Percentiles rank a stretch among this genome's conserved stretches.
Conservation (phyloP, 2,329 filamentous ascomycete genomes). For the Orbilia javanica region DNA sequence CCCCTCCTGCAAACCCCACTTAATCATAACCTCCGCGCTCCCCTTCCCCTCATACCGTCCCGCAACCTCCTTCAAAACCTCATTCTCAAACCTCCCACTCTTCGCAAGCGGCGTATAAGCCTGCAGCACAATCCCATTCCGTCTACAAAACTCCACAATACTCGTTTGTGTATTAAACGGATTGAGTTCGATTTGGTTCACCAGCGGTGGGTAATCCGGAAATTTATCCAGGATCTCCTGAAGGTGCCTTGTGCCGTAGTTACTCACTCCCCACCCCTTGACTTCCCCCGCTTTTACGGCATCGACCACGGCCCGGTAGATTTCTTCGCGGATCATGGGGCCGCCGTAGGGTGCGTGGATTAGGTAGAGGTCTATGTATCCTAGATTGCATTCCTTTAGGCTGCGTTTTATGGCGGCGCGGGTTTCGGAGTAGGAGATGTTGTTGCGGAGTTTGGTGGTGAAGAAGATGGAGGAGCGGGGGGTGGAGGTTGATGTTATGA, state of each 20-base stretch:
- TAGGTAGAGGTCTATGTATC: conserved; percentile 83
- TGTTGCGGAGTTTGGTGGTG: conserved; percentile 81
- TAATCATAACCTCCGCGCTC: conserved; percentile 79
- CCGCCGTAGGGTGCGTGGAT: conserved; percentile 85
- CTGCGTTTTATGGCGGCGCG: conserved; percentile 75
- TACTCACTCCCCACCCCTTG: conserved; percentile 79
- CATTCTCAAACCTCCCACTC: conserved; percentile 77
- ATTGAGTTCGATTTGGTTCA: conserved; percentile 86
- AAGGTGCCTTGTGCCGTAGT: conserved; percentile 79
- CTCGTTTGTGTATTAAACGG: conserved; percentile 81
- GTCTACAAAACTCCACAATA: conserved; percentile 75
- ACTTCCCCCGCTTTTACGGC: conserved; percentile 79
- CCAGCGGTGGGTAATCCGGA: conserved; percentile 74
- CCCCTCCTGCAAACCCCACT: conserved; percentile 82
- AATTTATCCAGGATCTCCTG: conserved; percentile 76
- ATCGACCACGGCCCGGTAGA: conserved; percentile 82
- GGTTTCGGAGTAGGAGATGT: conserved; percentile 76
- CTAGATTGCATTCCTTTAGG: conserved; percentile 75
- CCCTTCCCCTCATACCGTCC: conserved; percentile 76
- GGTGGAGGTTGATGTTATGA: conserved; percentile 69
- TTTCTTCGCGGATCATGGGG: conserved; percentile 74
- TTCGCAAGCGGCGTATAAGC: conserved; percentile 84
- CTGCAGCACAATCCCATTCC: conserved; percentile 78
- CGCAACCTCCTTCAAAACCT: conserved; percentile 73
- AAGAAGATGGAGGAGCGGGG: conserved; percentile 80